Evolutionary conservation across 2,329 filamentous ascomycete species (phyloP), one percentile per base, ranked within the genome.

Genomic region (Trichoderma sp.): DNA sequence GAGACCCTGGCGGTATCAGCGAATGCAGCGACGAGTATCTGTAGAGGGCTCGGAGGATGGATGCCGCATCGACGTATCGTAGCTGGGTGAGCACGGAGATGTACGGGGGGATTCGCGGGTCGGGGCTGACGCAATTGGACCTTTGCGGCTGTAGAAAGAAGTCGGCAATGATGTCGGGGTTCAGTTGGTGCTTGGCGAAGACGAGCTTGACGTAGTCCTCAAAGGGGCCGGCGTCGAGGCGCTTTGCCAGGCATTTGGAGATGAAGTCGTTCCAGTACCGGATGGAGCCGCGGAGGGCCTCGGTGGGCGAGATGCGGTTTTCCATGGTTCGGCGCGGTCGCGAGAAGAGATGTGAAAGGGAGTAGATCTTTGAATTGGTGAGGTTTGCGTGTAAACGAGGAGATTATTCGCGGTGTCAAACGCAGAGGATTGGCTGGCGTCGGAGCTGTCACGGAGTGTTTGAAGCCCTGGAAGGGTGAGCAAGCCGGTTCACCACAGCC

Each of bases 101-200:
- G 74, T 89, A 91, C n/a, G 80, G 82, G 0, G 84, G 82, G 9
- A 89, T 81, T 70, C 87, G 84, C 9, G 86, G 85, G 71, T 90
- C 87, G 72, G 88, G 83, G 67, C 78, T 83, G 73, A 84, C 79
- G 71, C 77, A 73, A 72, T 83, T 83, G 59, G 76, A 75, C 22
- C 80, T 77, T 52, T 82, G 81, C 3, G 88, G 88, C 27, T 83
- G 83, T 48, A 91, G 79, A 72, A 88, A 84, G 63, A 90, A 76
- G 71, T 89, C 83, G 78, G 87, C 86, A 70, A 90, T 78, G 67
- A 81, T 76, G 12, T 78, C 70, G 8, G 86, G 79, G 4, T 84
- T 80, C 10, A 90, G 77, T 1, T 85, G 86, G 70, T 86, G 78
- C 70, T 84, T 82, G 4, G 80, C 77, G 69, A 83, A 80, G 64